phyloP scores from a whole-genome alignment of 1,284 basidiomycete genomes.

The Irpex lacteus region DNA sequence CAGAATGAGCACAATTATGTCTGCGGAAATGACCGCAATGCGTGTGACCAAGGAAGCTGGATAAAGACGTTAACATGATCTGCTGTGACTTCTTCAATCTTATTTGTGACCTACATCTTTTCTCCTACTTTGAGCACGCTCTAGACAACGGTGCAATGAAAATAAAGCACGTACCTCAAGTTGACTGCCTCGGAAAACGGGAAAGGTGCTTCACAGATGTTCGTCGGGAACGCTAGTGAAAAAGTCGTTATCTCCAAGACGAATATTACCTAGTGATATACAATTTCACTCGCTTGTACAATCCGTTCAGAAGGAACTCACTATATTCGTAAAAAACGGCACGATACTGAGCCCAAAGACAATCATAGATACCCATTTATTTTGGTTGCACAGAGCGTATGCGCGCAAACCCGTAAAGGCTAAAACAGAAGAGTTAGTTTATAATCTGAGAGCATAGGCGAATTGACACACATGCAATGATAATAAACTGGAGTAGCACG shows the following conservation, averaged over 20 bases:
- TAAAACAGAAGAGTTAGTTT: not conserved
- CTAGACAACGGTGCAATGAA: not conserved
- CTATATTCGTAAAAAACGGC: not conserved
- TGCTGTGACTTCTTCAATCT: not conserved
- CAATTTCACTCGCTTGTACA: too few species aligned
- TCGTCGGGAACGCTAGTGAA: not conserved
- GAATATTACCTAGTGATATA: not conserved
- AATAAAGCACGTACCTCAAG: not conserved
- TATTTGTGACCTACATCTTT: not conserved
- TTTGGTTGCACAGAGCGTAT: not conserved
- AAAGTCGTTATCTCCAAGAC: not conserved
- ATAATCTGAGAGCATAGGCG: not conserved
- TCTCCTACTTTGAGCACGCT: not conserved
- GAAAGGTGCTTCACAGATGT: not conserved
- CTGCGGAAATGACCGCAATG: not conserved
- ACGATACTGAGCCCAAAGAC: not conserved
- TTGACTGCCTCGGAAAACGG: not conserved
- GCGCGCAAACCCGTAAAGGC: not conserved
- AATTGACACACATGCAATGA: not conserved
- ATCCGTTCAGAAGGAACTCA: not conserved
- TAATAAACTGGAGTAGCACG: not conserved
- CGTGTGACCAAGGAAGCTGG: not conserved
- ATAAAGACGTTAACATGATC: not conserved
- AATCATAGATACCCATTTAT: not conserved
- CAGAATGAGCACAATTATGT: not conserved